Evolutionary conservation across 805 yeast genomes (phyloP), one percentile per base, ranked within the genome.

Genomic region (Cephaloascus fragrans): DNA sequence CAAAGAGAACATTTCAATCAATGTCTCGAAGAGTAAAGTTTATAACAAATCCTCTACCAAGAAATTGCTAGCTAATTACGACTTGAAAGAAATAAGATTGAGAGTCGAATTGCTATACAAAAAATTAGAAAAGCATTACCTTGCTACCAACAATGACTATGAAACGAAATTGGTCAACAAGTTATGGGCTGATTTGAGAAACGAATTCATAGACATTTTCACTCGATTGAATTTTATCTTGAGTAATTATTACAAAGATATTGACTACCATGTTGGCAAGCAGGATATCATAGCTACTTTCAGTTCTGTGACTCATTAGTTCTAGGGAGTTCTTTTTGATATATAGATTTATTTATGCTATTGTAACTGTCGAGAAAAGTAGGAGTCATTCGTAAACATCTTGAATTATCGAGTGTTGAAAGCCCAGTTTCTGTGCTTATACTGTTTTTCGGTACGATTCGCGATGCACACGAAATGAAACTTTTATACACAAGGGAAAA

Each of bases 151-250:
- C 44, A 53, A 62, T 26, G 68, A 64, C 42, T 60, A 69, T 43
- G 83, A 77, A 49, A 69, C 64, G 36, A 76, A 70, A 35, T 53
- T 85, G 32, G 59, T 78, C 32, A 77, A 73, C 31, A 74, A 71
- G 49, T 67, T 86, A 40, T 81, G 95, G 93, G 64, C 69, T 14
- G 77, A 83, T 16, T 59, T 84, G 41, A 86, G 81, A 47, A 77
- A 75, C 17, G 75, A 77, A 44, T 80, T 78, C 47, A 71, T 74
- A 17, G 65, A 70, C 4, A 62, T 75, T 19, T 75, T 80, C 47
- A 58, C 70, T 44, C 69, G 76, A 36, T 59, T 88, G 41, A 69
- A 68, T 44, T 61, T 65, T 1, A 65, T 83, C 16, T 67, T 82
- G 26, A 76, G 69, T 37, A 73, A 67, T 41, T 69, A 69, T 43